phyloP scores from a whole-genome alignment of 371 early-diverging fungal species.

The Mucor circinelloides region DNA sequence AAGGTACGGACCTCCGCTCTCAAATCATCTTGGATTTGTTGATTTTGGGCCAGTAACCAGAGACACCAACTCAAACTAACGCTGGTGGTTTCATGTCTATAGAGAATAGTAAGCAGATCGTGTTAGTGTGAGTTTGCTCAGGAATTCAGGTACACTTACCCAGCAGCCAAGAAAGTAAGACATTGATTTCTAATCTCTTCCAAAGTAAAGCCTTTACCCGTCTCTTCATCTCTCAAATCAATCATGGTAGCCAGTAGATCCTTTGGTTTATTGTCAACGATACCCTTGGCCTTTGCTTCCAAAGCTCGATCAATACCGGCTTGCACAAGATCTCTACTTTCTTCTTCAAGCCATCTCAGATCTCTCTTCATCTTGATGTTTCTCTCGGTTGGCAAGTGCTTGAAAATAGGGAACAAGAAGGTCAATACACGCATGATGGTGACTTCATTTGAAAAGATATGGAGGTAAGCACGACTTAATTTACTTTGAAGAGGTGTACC shows the following conservation, averaged over 20 bases:
- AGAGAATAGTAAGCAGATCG: background rate
- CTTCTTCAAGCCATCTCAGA: slow-evolving; percentile 38
- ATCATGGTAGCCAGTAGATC: slow-evolving; percentile 44
- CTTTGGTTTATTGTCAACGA: slow-evolving; percentile 16
- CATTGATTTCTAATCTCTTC: slow-evolving; percentile 37
- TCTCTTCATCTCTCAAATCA: slow-evolving; percentile 34
- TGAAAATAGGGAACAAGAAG: slow-evolving; percentile 39
- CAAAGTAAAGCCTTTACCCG: slow-evolving; percentile 32
- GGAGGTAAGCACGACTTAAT: slow-evolving; percentile 50
- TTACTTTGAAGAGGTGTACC: slow-evolving; percentile 31
- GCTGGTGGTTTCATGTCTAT: slow-evolving; percentile 57
- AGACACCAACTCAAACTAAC: slow-evolving; percentile 59
- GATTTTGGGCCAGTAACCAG: slow-evolving; percentile 52
- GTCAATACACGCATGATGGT: slow-evolving; percentile 33
- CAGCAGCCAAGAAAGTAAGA: slow-evolving; percentile 45
- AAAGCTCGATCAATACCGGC: slow-evolving; percentile 36
- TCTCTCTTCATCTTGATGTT: slow-evolving; percentile 26
- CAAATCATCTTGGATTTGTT: slow-evolving; percentile 44
- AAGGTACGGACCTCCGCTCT: slow-evolving; percentile 42
- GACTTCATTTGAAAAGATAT: slow-evolving; percentile 37
- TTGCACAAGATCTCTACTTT: slow-evolving; percentile 44
- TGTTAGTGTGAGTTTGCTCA: background rate
- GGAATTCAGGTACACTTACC: slow-evolving; percentile 29
- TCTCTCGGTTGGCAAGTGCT: slow-evolving; percentile 39
- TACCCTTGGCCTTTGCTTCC: slow-evolving; percentile 7